A percentile compares a stretch with the other conserved stretches of the same genome.
Conservation (phyloP, 768 basidiomycete genomes). For the Leucosporidium creatinivorum region DNA sequence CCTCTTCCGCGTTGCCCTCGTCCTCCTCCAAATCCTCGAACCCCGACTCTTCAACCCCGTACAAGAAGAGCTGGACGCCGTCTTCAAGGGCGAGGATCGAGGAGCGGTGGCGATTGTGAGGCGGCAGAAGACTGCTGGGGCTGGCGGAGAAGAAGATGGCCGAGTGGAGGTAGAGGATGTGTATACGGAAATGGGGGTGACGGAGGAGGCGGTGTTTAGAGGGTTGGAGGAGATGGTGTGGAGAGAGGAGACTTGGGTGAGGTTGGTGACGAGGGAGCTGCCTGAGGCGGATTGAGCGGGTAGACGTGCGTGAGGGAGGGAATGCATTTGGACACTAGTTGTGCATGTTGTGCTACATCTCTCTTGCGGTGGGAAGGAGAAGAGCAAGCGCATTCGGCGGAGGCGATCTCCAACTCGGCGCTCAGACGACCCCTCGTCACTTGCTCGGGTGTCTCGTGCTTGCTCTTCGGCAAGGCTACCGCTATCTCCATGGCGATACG, state of each 20-base stretch:
- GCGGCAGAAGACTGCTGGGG: conserved; percentile 19
- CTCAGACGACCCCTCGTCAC: no score
- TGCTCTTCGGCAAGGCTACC: no score
- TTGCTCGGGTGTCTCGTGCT: no score
- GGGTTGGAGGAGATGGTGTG: conserved; percentile 74
- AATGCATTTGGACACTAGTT: no score
- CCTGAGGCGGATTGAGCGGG: conserved; percentile 51
- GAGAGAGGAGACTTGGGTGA: conserved; percentile 82
- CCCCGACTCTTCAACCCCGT: conserved; percentile 84
- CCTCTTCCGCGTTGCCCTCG: conserved; percentile 75
- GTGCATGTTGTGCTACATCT: no score
- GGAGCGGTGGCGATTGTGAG: conserved; percentile 48
- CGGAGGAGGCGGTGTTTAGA: conserved; percentile 79
- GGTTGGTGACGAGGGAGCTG: conserved; percentile 71
- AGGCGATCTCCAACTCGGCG: no score
- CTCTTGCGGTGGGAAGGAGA: no score
- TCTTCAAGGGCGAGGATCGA: conserved; percentile 41
- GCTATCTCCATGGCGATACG: no score
- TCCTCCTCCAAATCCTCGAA: conserved; percentile 72
- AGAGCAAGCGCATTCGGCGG: no score
- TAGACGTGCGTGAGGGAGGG: no score
- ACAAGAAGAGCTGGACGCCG: conserved; percentile 66
- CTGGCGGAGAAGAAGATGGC: conserved; percentile 42
- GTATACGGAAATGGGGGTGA: conserved; percentile 77
- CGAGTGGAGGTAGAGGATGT: conserved; percentile 77